Conservation (phyloP, 257 asterid genomes). For the Solanum megistacrolobum region DNA sequence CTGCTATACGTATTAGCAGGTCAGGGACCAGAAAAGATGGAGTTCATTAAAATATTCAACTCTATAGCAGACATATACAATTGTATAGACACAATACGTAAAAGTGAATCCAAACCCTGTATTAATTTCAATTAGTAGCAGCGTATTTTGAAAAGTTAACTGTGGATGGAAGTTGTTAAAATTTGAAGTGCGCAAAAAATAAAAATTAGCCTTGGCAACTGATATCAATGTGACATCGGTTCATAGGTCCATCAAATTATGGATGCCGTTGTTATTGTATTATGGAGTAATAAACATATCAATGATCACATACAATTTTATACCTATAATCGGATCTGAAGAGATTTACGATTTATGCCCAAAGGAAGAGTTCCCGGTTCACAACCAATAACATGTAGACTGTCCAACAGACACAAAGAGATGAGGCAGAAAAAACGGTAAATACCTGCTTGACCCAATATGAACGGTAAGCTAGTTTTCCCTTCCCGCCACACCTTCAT, state of each 20-base stretch:
- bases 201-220: not conserved
- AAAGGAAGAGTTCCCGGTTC: not conserved
- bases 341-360: not conserved
- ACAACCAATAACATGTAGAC: not conserved
- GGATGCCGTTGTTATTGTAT: not conserved
- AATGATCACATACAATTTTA: not conserved
- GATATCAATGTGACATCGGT: not conserved
- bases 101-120: not conserved
- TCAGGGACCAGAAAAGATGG: not conserved
- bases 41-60: not conserved
- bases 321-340: not conserved
- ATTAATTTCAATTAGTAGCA: not conserved
- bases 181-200: not conserved
- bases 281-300: not conserved
- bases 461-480: constrained; percentile 84
- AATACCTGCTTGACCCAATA: constrained; percentile 90
- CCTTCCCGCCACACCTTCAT: constrained; percentile 88
- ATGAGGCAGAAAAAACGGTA: not conserved
- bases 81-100: not conserved
- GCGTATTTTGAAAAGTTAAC: not conserved
- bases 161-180: not conserved
- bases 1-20: not conserved
- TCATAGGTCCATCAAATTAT: not conserved
- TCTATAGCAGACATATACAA: not conserved
- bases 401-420: not conserved